A percentile compares a stretch with the other conserved stretches of the same genome.
These are phyloP conservation scores for Acer saccharum DNA, from an alignment of 345 rosid genomes.

Conservation along the genomic window DNA sequence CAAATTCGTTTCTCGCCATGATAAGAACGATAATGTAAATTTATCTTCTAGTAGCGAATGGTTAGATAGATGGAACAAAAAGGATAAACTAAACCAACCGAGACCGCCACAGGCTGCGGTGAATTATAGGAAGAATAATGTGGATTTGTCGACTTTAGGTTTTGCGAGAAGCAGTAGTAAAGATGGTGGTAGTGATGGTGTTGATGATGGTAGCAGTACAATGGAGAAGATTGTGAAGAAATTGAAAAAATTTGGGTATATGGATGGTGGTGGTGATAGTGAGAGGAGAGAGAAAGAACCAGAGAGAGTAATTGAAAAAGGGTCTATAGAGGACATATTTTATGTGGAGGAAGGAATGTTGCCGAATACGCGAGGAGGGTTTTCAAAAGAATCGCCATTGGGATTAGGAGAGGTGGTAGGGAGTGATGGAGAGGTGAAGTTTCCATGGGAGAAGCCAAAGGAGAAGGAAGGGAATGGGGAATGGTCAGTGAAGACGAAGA, in stretches of 20 bases:
- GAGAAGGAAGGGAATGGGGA: conserved; percentile 40
- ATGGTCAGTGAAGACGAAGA: conserved; percentile 55
- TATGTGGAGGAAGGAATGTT: conserved; percentile 65
- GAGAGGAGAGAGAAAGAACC: conserved; percentile 32
- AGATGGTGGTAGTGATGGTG: conserved; percentile 9
- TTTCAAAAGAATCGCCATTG: conserved; percentile 50
- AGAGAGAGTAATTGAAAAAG: conserved; percentile 66
- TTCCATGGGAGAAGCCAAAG: conserved; percentile 84
- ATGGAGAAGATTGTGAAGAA: conserved; percentile 88
- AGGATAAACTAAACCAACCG: conserved; percentile 36
- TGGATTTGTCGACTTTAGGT: conserved; percentile 34
- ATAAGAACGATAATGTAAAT: conserved; percentile 15
- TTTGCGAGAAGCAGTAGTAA: conserved; percentile 19
- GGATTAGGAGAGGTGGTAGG: conserved; percentile 40
- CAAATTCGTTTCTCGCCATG: conserved; percentile 20
- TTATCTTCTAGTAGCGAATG: conserved; percentile 32
- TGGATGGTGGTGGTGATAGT: conserved; percentile 47
- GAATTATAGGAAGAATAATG: conserved; percentile 45
- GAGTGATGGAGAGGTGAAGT: conserved; percentile 57
- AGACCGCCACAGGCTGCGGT: conserved; percentile 49
- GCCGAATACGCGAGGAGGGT: conserved; percentile 69
- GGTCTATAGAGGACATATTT: conserved; percentile 73
- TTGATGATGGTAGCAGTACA: conserved; percentile 48
- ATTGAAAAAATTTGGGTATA: conserved; percentile 67
- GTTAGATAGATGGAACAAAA: conserved; percentile 62